phyloP scores from a whole-genome alignment of 768 basidiomycete genomes.

The Termitomyces sp. region DNA sequence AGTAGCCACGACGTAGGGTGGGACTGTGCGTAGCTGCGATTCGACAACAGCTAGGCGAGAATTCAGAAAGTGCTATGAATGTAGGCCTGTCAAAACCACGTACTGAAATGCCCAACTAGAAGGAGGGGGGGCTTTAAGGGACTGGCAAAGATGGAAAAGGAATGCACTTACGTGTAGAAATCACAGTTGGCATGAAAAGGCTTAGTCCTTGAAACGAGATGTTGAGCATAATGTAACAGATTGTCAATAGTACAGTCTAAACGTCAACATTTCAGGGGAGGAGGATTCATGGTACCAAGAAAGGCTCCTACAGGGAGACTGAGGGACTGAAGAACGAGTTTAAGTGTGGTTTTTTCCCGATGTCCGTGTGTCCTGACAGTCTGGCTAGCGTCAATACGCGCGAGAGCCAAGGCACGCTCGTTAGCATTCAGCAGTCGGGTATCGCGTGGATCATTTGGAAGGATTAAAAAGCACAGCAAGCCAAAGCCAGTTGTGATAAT shows the following conservation, averaged over 20 bases:
- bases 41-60: conserved; percentile 32
- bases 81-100: not conserved
- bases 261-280: not conserved
- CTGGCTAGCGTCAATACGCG: conserved; percentile 30
- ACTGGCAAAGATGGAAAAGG: not conserved
- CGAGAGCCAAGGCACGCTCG: conserved; percentile 28
- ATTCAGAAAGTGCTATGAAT: not conserved
- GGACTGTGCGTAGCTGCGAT: conserved; percentile 44
- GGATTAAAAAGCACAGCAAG: conserved; percentile 26
- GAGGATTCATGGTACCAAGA: not conserved
- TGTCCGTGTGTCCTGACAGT: conserved; percentile 20
- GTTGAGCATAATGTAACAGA: conserved; percentile 21
- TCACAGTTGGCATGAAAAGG: conserved; percentile 33
- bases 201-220: conserved; percentile 27
- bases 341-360: conserved; percentile 24
- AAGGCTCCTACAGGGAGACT: conserved; percentile 23
- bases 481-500: conserved; percentile 33
- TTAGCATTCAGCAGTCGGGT: conserved; percentile 26
- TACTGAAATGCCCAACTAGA: conserved; percentile 22
- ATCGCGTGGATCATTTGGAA: conserved; percentile 29
- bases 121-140: not conserved
- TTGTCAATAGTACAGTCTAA: conserved; percentile 16
- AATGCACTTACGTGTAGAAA: conserved; percentile 32
- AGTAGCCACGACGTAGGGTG: conserved; percentile 36
- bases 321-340: conserved; percentile 23